These are phyloP conservation scores for Neocatenulostroma microsporum DNA, from an alignment of 2,329 filamentous ascomycete genomes.

Conservation along the genomic window DNA sequence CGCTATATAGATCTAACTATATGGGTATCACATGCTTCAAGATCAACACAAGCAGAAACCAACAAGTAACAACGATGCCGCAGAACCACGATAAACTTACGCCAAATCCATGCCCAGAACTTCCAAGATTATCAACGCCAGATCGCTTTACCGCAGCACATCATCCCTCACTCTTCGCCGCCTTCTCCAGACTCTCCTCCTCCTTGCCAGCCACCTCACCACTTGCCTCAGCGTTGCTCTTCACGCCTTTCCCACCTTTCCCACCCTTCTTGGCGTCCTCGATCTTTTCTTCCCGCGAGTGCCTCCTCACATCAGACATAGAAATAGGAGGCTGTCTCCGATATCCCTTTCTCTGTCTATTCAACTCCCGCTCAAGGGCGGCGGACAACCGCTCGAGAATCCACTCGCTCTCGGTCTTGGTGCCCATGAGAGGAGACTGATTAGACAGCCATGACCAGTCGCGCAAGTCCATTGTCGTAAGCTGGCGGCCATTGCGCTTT, in stretches of 20 bases:
- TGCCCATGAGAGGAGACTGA: constrained; percentile 61
- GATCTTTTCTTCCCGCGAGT: background rate
- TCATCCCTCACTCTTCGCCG: constrained; percentile 5
- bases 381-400: constrained; percentile 57
- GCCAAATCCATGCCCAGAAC: no score
- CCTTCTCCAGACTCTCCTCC: constrained; percentile 6
- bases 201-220: constrained; percentile 1
- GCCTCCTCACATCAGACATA: constrained; percentile 17
- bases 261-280: no score
- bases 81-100: no score
- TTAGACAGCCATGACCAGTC: constrained; percentile 68
- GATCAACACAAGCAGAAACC: no score
- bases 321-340: constrained; percentile 23
- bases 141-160: no score
- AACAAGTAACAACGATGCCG: no score
- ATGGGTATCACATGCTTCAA: no score
- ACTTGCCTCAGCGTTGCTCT: constrained; percentile 1
- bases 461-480: constrained; percentile 16
- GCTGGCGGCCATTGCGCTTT: constrained; percentile 13
- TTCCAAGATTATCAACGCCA: no score
- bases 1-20: no score
- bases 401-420: constrained; percentile 64
- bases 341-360: constrained; percentile 22
- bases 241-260: constrained; percentile 4
- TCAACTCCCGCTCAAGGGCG: constrained; percentile 47